Evolutionary conservation across 805 yeast species (phyloP).

Genomic region (Nakazawaea ernobii): DNA sequence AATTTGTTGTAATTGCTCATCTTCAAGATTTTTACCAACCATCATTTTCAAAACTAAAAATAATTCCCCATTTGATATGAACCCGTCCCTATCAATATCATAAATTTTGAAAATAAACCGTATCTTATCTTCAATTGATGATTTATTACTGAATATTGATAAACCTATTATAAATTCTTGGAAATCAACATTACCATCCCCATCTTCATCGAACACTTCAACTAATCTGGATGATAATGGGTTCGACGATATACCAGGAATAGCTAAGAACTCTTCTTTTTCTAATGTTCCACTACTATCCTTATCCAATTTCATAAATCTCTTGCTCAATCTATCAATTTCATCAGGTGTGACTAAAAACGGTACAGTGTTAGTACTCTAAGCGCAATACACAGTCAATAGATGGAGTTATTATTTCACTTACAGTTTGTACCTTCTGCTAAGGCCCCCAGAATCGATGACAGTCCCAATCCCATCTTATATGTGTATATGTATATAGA

Average conservation of each 20-base stretch:
- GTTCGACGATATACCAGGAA: constrained; percentile 87
- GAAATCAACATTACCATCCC: constrained; percentile 90
- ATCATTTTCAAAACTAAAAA: constrained; percentile 89
- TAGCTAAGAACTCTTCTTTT: constrained; percentile 80
- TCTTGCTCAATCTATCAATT: constrained; percentile 80
- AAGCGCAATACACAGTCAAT: too few relatives aligned
- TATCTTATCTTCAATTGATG: constrained; percentile 74
- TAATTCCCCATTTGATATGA: constrained; percentile 89
- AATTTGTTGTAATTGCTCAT: constrained; percentile 85
- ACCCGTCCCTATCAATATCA: constrained; percentile 95
- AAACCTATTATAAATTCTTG: constrained; percentile 87
- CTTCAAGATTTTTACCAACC: constrained; percentile 91
- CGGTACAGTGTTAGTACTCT: not conserved
- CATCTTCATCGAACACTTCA: constrained; percentile 92
- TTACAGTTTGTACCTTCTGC: constrained; percentile 76
- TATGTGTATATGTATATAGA: not conserved
- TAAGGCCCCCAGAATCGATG: constrained; percentile 51
- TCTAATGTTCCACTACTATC: constrained; percentile 93
- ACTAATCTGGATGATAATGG: constrained; percentile 87
- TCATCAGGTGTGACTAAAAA: constrained; percentile 76
- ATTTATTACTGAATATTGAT: constrained; percentile 60
- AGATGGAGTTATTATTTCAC: too few relatives aligned
- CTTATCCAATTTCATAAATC: constrained; percentile 92
- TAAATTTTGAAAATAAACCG: constrained; percentile 88
- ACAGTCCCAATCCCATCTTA: constrained; percentile 31